Percentiles rank a stretch among this genome's conserved stretches.
Evolutionary conservation across 208 protist genomes (phyloP).

Genomic region (Zelonia costaricensis): DNA sequence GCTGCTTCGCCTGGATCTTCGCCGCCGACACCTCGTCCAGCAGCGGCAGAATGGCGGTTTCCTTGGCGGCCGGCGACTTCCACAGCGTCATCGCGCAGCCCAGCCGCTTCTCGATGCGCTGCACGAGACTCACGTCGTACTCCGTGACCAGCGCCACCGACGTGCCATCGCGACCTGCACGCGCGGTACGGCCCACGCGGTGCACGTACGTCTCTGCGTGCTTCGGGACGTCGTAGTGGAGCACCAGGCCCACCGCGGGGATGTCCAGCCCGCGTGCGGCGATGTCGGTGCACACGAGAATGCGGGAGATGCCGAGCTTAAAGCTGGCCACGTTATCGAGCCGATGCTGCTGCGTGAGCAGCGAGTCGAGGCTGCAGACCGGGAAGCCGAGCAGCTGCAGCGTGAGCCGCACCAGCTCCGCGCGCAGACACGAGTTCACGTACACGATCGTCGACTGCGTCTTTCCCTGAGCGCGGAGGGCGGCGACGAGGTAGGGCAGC

Average conservation of each 20-base stretch:
- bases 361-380: conserved; percentile 96
- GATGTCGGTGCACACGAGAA: conserved; percentile 92
- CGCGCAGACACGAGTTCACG: conserved; percentile 80
- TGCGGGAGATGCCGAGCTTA: conserved; percentile 90
- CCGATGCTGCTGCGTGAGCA: conserved; percentile 97
- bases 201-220: conserved; percentile 98
- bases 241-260: conserved; percentile 93
- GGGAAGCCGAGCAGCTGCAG: conserved; percentile 95
- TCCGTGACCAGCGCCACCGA: conserved; percentile 81
- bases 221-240: conserved; percentile 98
- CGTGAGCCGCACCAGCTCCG: conserved; percentile 83
- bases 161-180: conserved; percentile 77
- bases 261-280: conserved; percentile 98
- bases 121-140: conserved; percentile 77
- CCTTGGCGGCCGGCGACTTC: conserved; percentile 51
- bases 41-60: conserved; percentile 58
- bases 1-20: conserved; percentile 81
- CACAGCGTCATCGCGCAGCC: conserved; percentile 40
- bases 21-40: conserved; percentile 83
- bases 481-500: conserved; percentile 74
- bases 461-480: conserved; percentile 54
- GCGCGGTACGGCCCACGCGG: conserved; percentile 96
- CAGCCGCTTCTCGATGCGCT: conserved; percentile 63
- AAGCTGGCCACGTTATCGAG: conserved; percentile 98
- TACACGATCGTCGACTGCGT: conserved; percentile 86